Evolutionary conservation across 1,284 basidiomycete genomes (phyloP), one percentile per base, ranked within the genome.

Genomic region (Trametes polyzona): DNA sequence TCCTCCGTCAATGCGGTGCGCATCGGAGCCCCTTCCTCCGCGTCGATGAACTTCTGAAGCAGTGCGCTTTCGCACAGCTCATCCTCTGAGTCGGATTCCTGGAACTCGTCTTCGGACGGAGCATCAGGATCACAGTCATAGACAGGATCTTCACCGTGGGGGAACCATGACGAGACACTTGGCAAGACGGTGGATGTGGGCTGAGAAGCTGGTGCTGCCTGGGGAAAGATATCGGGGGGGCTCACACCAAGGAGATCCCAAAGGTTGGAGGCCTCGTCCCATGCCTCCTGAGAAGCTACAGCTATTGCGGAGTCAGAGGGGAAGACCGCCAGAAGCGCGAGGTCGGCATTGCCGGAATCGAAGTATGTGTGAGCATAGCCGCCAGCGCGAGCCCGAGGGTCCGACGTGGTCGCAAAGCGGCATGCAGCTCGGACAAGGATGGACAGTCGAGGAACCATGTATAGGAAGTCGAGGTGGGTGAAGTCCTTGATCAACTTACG

Each of bases 401-500:
- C 47, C 1, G 44, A 37, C 5, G 47, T 16, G 10, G 52, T 42
- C 2, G 36, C 29, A 42, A 41, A 0, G 11, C 21, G 17, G 52
- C 35, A 14, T 52, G 26, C 27, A 1, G 50, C 39, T 11, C 50
- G 62, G 21, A 67, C 30, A 19, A 53, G 32, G 10, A 68, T 37
- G 10, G 30, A 30, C 5, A 72, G 57, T 35, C 74, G 74, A 0
- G 71, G 71, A 0, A 71, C 47, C 61, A 76, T 70, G 23, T 71
- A 64, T 9, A 68, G n/a, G 37, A 75, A 69, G 57, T 78, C 70
- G 2, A 68, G 63, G 35, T 67, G 44, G 0, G 73, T 73, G 62
- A 78, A 77, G 53, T 77, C 76, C 12, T 67, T 66, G 26, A 73
- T 48, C 1, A 76, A 56, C 47, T 72, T 63, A 1, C 73, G 70